Conservation (phyloP, 2,329 filamentous ascomycete species). For the Pseudogymnoascus sp. region DNA sequence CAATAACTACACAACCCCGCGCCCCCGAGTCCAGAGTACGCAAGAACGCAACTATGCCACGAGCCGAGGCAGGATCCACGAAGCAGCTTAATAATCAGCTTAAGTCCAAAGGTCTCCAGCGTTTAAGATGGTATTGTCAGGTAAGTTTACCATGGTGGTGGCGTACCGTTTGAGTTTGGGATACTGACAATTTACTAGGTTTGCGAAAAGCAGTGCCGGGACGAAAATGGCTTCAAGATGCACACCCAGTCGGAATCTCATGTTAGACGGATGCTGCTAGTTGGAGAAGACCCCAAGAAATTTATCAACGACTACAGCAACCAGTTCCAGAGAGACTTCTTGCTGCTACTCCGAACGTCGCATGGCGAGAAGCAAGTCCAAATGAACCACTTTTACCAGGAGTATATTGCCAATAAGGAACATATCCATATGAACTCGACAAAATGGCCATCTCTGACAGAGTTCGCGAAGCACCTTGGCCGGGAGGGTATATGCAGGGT, state of each 20-base stretch:
- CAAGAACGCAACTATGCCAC: constrained; percentile 53
- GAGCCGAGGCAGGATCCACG: constrained; percentile 85
- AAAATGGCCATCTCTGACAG: constrained; percentile 76
- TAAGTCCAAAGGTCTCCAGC: constrained; percentile 69
- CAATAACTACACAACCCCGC: background rate
- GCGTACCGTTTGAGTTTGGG: background rate
- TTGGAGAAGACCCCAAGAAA: constrained; percentile 80
- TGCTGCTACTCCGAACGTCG: constrained; percentile 66
- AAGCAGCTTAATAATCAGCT: constrained; percentile 87
- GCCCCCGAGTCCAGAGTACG: background rate
- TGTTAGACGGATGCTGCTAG: constrained; percentile 78
- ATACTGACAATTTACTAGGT: constrained; percentile 39
- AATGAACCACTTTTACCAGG: constrained; percentile 90
- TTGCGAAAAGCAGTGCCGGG: constrained; percentile 67
- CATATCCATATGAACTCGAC: constrained; percentile 94
- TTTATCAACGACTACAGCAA: constrained; percentile 73
- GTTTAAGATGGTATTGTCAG: constrained; percentile 86
- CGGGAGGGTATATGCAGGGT: constrained; percentile 81
- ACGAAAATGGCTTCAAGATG: constrained; percentile 88
- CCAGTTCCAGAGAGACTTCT: constrained; percentile 73
- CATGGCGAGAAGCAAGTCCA: constrained; percentile 88
- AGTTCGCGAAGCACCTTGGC: constrained; percentile 82
- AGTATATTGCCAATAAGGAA: constrained; percentile 79
- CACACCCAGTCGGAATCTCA: constrained; percentile 80
- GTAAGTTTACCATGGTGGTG: constrained; percentile 28